phyloP scores from a whole-genome alignment of 2,329 filamentous ascomycete genomes.

The Gnomoniopsis smithogilvyi region DNA sequence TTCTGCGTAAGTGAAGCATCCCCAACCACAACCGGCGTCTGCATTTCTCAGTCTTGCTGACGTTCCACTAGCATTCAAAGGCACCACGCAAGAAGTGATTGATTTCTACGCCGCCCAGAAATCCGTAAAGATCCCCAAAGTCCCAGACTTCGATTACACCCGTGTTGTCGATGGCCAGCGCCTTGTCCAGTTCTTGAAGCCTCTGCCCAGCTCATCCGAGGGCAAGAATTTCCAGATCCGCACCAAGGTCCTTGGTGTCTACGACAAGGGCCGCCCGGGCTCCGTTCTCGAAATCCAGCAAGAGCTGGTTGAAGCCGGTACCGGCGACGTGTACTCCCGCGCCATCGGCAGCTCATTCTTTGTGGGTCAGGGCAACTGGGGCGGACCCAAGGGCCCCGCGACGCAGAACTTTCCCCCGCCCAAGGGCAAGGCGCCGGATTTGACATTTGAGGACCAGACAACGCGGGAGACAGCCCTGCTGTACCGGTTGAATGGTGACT shows the following conservation, averaged over 20 bases:
- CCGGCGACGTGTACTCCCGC: conserved; percentile 68
- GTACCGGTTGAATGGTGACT: conserved; percentile 87
- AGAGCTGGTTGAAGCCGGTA: conserved; percentile 67
- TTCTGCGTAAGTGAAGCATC: conserved; percentile 58
- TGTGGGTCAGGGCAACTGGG: conserved; percentile 78
- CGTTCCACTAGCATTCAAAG: conserved; percentile 64
- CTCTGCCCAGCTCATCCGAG: conserved; percentile 67
- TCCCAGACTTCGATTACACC: conserved; percentile 71
- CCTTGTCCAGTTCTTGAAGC: conserved; percentile 72
- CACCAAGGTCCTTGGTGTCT: conserved; percentile 77
- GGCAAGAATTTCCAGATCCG: conserved; percentile 74
- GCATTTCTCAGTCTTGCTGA: not conserved
- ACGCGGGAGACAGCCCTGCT: conserved; percentile 69
- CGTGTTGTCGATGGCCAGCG: conserved; percentile 83
- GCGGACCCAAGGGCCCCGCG: conserved; percentile 84
- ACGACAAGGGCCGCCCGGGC: conserved; percentile 84
- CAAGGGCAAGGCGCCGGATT: conserved; percentile 67
- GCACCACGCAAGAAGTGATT: conserved; percentile 69
- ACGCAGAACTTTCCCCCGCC: conserved; percentile 74
- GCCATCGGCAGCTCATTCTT: conserved; percentile 72
- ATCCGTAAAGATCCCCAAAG: conserved; percentile 65
- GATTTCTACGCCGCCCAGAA: conserved; percentile 77
- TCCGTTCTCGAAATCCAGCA: conserved; percentile 79
- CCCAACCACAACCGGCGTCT: not conserved
- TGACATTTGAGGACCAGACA: conserved; percentile 67